Evolutionary conservation across 176 grass and related monocot species (phyloP).

Genomic region (Oryza rufipogon): DNA sequence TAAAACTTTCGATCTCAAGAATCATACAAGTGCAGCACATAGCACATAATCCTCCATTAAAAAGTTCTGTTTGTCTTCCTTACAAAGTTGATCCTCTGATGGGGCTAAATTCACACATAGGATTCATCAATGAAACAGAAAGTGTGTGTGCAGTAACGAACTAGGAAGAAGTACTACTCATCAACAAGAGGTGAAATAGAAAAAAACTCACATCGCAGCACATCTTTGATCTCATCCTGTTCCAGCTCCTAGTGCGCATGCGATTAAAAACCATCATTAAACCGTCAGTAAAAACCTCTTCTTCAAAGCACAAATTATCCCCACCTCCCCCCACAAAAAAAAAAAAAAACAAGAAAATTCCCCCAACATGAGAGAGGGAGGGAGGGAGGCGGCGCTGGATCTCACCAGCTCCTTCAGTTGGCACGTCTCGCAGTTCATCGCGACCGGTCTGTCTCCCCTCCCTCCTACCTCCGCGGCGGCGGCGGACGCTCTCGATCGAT

Average conservation of each 20-base stretch:
- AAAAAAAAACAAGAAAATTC: too few species aligned
- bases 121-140: not conserved
- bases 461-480: too few species aligned
- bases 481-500: too few species aligned
- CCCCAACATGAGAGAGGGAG: not conserved
- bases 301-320: not conserved
- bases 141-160: not conserved
- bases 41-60: not conserved
- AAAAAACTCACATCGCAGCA: constrained; percentile 24
- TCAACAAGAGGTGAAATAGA: not conserved
- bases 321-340: too few species aligned
- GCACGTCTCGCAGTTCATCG: constrained; percentile 43
- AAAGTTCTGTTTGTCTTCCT: not conserved
- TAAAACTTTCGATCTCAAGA: not conserved
- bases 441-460: not conserved
- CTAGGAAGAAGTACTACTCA: too few species aligned
- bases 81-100: not conserved
- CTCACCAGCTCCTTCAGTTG: constrained; percentile 29
- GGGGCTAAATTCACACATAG: too few species aligned
- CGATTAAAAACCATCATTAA: not conserved
- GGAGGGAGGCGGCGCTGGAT: not conserved
- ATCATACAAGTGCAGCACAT: not conserved
- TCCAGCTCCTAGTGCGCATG: constrained; percentile 21
- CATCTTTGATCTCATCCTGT: not conserved
- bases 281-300: not conserved